These are phyloP conservation scores for Metschnikowia drakensbergensis DNA, from an alignment of 805 yeast genomes.

Conservation along the genomic window DNA sequence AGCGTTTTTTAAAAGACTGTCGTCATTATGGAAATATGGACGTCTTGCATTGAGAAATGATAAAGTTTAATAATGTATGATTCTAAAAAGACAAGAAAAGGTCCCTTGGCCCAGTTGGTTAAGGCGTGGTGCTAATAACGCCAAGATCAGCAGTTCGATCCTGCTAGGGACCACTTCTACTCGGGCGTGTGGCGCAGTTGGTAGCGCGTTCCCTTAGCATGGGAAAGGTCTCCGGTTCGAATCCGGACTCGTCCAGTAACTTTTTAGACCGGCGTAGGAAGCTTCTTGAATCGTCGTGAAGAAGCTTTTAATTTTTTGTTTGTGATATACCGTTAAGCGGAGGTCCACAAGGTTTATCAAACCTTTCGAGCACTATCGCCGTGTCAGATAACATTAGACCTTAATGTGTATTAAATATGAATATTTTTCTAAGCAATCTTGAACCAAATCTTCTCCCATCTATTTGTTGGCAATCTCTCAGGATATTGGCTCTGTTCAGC, in stretches of 20 bases:
- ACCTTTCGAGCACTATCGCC: too few relatives aligned
- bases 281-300: too few relatives aligned
- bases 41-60: too few relatives aligned
- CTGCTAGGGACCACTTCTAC: slow-evolving; percentile 75
- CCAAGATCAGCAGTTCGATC: slow-evolving; percentile 83
- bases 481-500: slow-evolving; percentile 42
- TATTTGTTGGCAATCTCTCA: slow-evolving; percentile 38
- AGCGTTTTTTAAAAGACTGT: too few relatives aligned
- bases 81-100: slow-evolving; percentile 39
- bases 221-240: slow-evolving; percentile 78
- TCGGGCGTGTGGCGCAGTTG: slow-evolving; percentile 80
- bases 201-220: slow-evolving; percentile 82
- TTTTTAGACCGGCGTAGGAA: slow-evolving; percentile 4
- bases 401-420: not conserved
- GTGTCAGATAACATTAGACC: too few relatives aligned
- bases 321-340: too few relatives aligned
- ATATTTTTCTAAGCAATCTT: slow-evolving; percentile 30
- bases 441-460: slow-evolving; percentile 43
- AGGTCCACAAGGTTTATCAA: too few relatives aligned
- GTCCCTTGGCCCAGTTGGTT: slow-evolving; percentile 22
- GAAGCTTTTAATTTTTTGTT: too few relatives aligned
- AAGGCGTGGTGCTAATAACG: slow-evolving; percentile 57
- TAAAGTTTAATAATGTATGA: too few relatives aligned
- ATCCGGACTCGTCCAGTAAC: slow-evolving; percentile 70
- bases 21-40: too few relatives aligned